Percentiles rank a stretch among this genome's conserved stretches.
Conservation (phyloP, 2,329 filamentous ascomycete species). For the Pseudogymnoascus pannorum region DNA sequence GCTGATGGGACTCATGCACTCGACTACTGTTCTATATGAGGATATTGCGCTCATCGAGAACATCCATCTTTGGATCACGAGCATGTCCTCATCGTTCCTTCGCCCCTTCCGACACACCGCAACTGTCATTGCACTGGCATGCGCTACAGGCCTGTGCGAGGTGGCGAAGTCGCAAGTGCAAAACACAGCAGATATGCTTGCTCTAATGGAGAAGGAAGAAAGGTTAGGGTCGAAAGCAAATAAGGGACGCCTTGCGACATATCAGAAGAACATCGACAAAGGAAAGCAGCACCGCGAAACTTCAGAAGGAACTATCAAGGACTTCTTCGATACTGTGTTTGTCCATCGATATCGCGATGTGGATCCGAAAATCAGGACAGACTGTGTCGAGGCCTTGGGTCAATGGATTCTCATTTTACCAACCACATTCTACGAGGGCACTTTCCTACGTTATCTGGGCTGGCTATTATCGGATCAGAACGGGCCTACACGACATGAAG, state of each 20-base stretch:
- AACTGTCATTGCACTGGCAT: conserved; percentile 73
- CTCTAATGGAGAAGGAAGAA: conserved; percentile 71
- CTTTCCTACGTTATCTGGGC: conserved; percentile 86
- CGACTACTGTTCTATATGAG: conserved; percentile 73
- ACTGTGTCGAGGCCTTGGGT: conserved; percentile 80
- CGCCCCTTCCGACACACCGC: conserved; percentile 92
- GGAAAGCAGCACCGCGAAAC: conserved; percentile 41
- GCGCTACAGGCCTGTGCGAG: conserved; percentile 70
- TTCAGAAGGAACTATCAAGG: conserved; percentile 63
- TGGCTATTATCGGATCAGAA: conserved; percentile 88
- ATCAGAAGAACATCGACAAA: conserved; percentile 61
- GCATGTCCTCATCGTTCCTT: conserved; percentile 81
- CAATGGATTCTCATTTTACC: conserved; percentile 82
- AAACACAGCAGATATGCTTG: conserved; percentile 66
- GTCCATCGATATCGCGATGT: conserved; percentile 94
- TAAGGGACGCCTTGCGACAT: conserved; percentile 66
- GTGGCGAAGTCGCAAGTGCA: conserved; percentile 64
- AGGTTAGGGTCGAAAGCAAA: conserved; percentile 65
- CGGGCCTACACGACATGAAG: conserved; percentile 70
- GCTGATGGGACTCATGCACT: conserved; percentile 70
- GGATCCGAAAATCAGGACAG: conserved; percentile 78
- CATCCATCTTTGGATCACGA: conserved; percentile 79
- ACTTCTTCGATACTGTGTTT: conserved; percentile 88
- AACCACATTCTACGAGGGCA: conserved; percentile 81
- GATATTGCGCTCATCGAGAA: conserved; percentile 77